Evolutionary conservation across 805 yeast genomes (phyloP).

Genomic region (Candida cerambycidarum): DNA sequence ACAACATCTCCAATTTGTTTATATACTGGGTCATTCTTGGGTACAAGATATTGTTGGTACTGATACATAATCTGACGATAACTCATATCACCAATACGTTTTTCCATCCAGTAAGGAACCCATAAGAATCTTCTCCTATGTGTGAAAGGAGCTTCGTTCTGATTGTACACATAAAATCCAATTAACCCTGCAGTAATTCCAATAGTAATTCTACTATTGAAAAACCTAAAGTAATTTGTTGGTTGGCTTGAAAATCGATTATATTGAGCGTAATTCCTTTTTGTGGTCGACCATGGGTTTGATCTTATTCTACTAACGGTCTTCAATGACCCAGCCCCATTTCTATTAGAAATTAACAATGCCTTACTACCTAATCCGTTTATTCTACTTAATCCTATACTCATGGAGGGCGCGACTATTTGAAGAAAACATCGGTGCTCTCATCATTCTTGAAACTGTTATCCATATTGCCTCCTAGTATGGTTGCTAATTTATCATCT

Average conservation of each 20-base stretch:
- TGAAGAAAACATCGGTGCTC: constrained; percentile 14
- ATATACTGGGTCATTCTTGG: constrained; percentile 61
- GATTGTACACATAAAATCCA: constrained; percentile 35
- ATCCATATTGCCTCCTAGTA: constrained; percentile 19
- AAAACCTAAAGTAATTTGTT: constrained; percentile 12
- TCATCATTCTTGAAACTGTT: constrained; percentile 18
- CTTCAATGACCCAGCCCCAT: neutral
- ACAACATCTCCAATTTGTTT: constrained; percentile 60
- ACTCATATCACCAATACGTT: constrained; percentile 58
- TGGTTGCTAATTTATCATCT: constrained; percentile 11
- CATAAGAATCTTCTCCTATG: constrained; percentile 70
- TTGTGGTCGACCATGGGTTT: neutral
- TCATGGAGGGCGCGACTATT: constrained; percentile 10
- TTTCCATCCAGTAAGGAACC: constrained; percentile 66
- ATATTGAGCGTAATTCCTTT: constrained; percentile 37
- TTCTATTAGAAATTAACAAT: neutral
- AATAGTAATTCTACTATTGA: constrained; percentile 33
- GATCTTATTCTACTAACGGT: neutral
- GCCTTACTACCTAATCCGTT: constrained; percentile 2
- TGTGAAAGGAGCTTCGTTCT: constrained; percentile 82
- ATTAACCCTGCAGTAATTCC: constrained; percentile 25
- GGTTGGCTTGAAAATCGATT: constrained; percentile 25
- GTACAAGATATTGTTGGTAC: constrained; percentile 53
- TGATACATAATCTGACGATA: constrained; percentile 61
- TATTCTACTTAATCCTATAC: constrained; percentile 5